phyloP scores from a whole-genome alignment of 2,329 filamentous ascomycete species.

The Epichloe coenophiala region DNA sequence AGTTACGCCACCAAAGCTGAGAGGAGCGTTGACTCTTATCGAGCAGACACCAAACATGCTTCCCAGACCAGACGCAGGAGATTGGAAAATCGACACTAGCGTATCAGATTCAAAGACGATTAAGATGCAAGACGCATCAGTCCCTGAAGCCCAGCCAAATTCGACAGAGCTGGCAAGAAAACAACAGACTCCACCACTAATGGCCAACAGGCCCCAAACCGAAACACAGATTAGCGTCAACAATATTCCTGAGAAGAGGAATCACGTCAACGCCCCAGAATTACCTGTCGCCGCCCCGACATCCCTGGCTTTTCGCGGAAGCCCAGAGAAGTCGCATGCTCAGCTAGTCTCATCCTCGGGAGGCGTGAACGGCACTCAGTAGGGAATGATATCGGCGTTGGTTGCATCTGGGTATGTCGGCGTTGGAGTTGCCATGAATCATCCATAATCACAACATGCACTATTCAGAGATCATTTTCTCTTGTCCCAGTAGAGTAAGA shows the following conservation, averaged over 20 bases:
- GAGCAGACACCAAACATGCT: constrained; percentile 12
- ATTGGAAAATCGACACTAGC: constrained; percentile 7
- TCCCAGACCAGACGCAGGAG: constrained; percentile 11
- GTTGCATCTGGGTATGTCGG: constrained; percentile 3
- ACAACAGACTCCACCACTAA: not conserved
- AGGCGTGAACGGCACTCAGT: constrained; percentile 18
- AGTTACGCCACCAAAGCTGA: constrained; percentile 29
- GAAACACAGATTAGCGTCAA: constrained; percentile 1
- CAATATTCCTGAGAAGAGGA: constrained; percentile 7
- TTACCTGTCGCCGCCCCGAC: constrained; percentile 24
- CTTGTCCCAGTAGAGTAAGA: not conserved
- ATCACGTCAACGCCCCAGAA: constrained; percentile 10
- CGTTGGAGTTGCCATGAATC: constrained; percentile 3
- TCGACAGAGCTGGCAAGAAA: constrained; percentile 1
- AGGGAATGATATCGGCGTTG: constrained; percentile 7
- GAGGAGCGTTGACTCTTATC: constrained; percentile 15
- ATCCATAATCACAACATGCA: not conserved
- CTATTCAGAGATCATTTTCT: not conserved
- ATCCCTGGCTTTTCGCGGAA: constrained; percentile 45
- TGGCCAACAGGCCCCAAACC: not conserved
- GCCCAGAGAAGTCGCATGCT: constrained; percentile 41
- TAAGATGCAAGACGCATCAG: constrained; percentile 16
- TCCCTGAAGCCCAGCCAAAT: not conserved
- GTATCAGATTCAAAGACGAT: constrained; percentile 8
- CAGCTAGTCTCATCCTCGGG: constrained; percentile 18